Evolutionary conservation across 306 rosid species (phyloP).

Genomic region (Lotus japonicus): DNA sequence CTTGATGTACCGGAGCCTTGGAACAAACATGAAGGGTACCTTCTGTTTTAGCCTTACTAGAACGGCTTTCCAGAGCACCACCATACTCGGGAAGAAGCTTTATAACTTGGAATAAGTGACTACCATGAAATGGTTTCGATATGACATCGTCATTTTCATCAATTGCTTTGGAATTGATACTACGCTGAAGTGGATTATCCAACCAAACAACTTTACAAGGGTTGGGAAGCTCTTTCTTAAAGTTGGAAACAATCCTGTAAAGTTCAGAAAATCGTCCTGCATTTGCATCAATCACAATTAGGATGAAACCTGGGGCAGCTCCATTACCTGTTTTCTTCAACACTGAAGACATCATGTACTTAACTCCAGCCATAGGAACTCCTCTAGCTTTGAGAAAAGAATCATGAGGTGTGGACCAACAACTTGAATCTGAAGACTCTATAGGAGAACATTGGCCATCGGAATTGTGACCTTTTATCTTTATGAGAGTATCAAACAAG

Average conservation of each 20-base stretch:
- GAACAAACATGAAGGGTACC: background rate
- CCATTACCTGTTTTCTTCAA: conserved; percentile 19
- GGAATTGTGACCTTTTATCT: conserved; percentile 7
- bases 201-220: conserved; percentile 67
- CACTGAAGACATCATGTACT: background rate
- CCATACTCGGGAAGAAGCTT: conserved; percentile 69
- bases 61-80: conserved; percentile 22
- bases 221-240: conserved; percentile 19
- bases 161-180: background rate
- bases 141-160: conserved; percentile 40
- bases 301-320: conserved; percentile 16
- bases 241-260: background rate
- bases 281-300: conserved; percentile 31
- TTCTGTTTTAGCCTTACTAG: background rate
- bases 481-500: conserved; percentile 16
- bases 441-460: conserved; percentile 18
- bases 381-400: background rate
- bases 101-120: conserved; percentile 37
- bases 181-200: conserved; percentile 25
- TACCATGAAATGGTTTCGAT: conserved; percentile 61
- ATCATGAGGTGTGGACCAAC: background rate
- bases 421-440: conserved; percentile 20
- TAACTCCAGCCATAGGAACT: conserved; percentile 19
- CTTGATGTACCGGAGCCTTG: background rate
- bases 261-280: conserved; percentile 30